Percentiles rank a stretch among this genome's conserved stretches.
These are phyloP conservation scores for Mycena rosella DNA, from an alignment of 768 basidiomycete species.

Conservation along the genomic window DNA sequence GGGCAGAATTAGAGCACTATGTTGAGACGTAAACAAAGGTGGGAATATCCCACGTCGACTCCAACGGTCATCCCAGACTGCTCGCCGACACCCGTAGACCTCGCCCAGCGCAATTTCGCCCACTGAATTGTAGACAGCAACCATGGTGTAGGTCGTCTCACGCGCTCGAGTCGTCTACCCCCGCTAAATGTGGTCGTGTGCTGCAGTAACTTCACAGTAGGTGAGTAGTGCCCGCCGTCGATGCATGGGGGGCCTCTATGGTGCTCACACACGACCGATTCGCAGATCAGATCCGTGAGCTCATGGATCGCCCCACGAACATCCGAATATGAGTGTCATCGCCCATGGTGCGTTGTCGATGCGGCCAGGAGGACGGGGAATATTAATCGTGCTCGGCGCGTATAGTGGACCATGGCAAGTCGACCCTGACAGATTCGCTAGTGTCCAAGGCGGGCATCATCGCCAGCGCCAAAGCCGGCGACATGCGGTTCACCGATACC, in stretches of 20 bases:
- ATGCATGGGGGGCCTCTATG: neutral
- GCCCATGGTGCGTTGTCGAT: slow-evolving; percentile 78
- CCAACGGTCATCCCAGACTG: slow-evolving; percentile 19
- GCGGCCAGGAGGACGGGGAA: slow-evolving; percentile 7
- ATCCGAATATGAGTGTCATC: slow-evolving; percentile 63
- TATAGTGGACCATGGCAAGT: slow-evolving; percentile 99
- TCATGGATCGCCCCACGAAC: slow-evolving; percentile 93
- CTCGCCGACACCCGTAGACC: slow-evolving; percentile 20
- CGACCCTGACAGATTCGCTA: slow-evolving; percentile 97
- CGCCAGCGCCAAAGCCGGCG: slow-evolving; percentile 93
- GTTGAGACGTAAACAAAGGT: slow-evolving; percentile 30
- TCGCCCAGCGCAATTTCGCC: slow-evolving; percentile 32
- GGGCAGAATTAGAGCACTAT: neutral
- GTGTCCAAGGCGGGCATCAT: slow-evolving; percentile 99
- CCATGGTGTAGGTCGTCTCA: slow-evolving; percentile 81
- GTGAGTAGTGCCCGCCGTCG: slow-evolving; percentile 58
- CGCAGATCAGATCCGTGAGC: slow-evolving; percentile 85
- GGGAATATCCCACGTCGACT: slow-evolving; percentile 34
- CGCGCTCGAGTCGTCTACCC: slow-evolving; percentile 6
- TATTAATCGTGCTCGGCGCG: slow-evolving; percentile 35
- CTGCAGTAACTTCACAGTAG: slow-evolving; percentile 89
- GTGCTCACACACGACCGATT: slow-evolving; percentile 30
- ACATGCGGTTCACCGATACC: slow-evolving; percentile 97
- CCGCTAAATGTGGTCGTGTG: slow-evolving; percentile 48
- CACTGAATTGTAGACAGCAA: slow-evolving; percentile 62